Evolutionary conservation across 139 green algal genomes (phyloP).

Genomic region (Edaphochlamys debaryana): DNA sequence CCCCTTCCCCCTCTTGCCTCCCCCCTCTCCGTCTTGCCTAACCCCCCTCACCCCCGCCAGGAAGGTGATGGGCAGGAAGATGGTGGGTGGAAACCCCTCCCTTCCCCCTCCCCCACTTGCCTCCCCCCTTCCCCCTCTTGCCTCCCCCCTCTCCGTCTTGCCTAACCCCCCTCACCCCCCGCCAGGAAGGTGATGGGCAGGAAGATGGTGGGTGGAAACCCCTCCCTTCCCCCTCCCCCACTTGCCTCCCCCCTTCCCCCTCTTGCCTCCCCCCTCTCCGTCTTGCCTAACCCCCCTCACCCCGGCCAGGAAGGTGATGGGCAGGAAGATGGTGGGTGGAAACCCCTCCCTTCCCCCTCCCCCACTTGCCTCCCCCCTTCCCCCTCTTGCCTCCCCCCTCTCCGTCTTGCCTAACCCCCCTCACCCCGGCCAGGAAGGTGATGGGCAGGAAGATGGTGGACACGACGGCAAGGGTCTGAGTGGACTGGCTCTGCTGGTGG

Average conservation of each 20-base stretch:
- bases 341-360: neutral
- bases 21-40: neutral
- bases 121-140: too few relatives aligned
- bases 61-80: slow-evolving; percentile 53
- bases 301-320: too few relatives aligned
- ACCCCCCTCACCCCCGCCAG: slow-evolving; percentile 27
- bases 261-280: too few relatives aligned
- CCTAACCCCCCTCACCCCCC: neutral
- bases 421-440: slow-evolving; percentile 47
- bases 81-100: neutral
- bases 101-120: too few relatives aligned
- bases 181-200: too few relatives aligned
- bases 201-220: too few relatives aligned
- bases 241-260: neutral
- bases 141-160: too few relatives aligned
- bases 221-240: too few relatives aligned
- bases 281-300: too few relatives aligned
- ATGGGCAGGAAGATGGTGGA: slow-evolving; percentile 51
- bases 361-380: neutral
- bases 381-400: neutral
- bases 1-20: neutral
- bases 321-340: too few relatives aligned
- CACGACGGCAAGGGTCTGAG: slow-evolving; percentile 33
- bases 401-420: neutral
- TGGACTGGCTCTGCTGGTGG: slow-evolving; percentile 18